Conservation (phyloP, 2,329 filamentous ascomycete genomes). For the Aspergillus sp. region DNA sequence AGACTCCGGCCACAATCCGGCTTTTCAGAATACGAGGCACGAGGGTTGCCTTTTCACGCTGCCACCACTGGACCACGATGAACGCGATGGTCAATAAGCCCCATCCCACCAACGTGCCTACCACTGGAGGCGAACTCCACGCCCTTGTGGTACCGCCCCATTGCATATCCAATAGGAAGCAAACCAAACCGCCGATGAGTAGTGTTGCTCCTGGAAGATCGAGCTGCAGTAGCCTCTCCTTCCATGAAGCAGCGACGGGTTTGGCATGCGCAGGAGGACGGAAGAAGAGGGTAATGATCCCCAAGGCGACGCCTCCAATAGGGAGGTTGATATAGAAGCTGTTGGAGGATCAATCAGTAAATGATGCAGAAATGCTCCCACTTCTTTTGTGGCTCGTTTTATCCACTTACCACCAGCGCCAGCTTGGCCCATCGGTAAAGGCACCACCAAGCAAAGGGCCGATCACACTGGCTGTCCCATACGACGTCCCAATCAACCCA, state of each 20-base stretch:
- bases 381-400: background rate
- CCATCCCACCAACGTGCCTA: too few relatives aligned
- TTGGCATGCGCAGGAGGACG: background rate
- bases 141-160: too few relatives aligned
- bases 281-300: constrained; percentile 40
- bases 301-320: constrained; percentile 44
- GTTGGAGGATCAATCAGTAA: background rate
- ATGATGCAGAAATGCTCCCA: background rate
- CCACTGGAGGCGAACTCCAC: too few relatives aligned
- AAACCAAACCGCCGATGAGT: background rate
- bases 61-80: too few relatives aligned
- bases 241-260: background rate
- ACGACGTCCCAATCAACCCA: background rate
- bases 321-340: constrained; percentile 59
- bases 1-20: too few relatives aligned
- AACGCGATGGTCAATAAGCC: too few relatives aligned
- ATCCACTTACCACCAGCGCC: constrained; percentile 28
- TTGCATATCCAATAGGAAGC: too few relatives aligned
- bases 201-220: constrained; percentile 50
- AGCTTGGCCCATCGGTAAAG: constrained; percentile 21
- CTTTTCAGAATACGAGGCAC: too few relatives aligned
- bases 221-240: constrained; percentile 7
- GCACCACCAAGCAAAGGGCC: constrained; percentile 15
- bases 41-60: too few relatives aligned
- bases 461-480: background rate